Percentiles rank a stretch among this genome's conserved stretches.
phyloP scores from a whole-genome alignment of 768 basidiomycete genomes.

The Cystoderma amianthinum region DNA sequence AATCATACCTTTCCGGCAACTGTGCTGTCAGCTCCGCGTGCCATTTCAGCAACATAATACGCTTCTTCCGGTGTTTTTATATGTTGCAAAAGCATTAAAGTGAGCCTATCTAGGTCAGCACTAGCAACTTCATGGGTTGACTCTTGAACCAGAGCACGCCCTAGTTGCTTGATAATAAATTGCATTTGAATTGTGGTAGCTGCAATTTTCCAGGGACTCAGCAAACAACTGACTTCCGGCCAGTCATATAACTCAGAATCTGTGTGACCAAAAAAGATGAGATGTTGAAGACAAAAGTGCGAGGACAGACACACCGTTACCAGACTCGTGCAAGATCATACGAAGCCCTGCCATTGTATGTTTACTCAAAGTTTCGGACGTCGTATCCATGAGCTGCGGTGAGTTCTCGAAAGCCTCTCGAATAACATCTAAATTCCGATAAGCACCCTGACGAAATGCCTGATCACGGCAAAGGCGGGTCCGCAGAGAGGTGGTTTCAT shows the following conservation, averaged over 20 bases:
- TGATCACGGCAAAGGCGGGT: conserved; percentile 50
- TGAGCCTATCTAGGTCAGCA: conserved; percentile 58
- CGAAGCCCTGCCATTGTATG: conserved; percentile 61
- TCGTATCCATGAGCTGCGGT: conserved; percentile 38
- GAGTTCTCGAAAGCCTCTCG: conserved; percentile 63
- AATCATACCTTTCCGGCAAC: conserved; percentile 61
- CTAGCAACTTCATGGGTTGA: conserved; percentile 48
- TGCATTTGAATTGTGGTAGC: conserved; percentile 78
- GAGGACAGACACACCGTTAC: conserved; percentile 35
- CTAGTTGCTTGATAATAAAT: conserved; percentile 67
- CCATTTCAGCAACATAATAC: conserved; percentile 79
- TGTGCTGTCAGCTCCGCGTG: conserved; percentile 55
- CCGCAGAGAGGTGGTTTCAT: conserved; percentile 44
- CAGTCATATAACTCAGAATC: conserved; percentile 51
- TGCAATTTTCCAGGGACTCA: conserved; percentile 81
- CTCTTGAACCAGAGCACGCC: conserved; percentile 57
- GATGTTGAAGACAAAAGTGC: no score
- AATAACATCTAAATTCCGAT: conserved; percentile 67
- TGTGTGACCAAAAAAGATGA: conserved; percentile 5
- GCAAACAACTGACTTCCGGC: conserved; percentile 54
- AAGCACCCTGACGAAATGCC: conserved; percentile 72
- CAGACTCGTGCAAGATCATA: conserved; percentile 60
- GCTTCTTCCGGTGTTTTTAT: conserved; percentile 76
- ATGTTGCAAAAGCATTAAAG: conserved; percentile 61
- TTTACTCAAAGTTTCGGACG: conserved; percentile 47